Evolutionary conservation across 306 rosid species (phyloP).

Genomic region (Lathyrus tuberosus): DNA sequence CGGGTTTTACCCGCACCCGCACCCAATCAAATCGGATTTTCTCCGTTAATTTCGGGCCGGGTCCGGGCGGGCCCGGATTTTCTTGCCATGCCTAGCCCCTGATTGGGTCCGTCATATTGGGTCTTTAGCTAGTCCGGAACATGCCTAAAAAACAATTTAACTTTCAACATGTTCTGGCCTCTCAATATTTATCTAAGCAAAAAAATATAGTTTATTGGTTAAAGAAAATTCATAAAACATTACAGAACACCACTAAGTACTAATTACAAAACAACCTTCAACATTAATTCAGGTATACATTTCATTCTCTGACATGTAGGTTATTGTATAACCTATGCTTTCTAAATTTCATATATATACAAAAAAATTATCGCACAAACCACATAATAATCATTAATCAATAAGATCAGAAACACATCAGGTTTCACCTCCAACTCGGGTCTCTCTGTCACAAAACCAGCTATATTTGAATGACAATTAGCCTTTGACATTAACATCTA

Average conservation of each 20-base stretch:
- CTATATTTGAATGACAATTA: constrained; percentile 41
- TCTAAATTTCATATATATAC: constrained; percentile 70
- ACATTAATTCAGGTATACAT: constrained; percentile 47
- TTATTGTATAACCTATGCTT: constrained; percentile 49
- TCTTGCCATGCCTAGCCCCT: too few species aligned
- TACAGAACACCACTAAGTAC: constrained; percentile 29
- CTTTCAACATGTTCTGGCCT: too few species aligned
- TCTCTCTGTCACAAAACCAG: constrained; percentile 36
- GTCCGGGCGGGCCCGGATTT: too few species aligned
- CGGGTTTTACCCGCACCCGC: too few species aligned
- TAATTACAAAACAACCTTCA: constrained; percentile 34
- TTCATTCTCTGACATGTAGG: constrained; percentile 46
- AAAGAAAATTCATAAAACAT: constrained; percentile 8
- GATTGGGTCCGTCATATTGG: too few species aligned
- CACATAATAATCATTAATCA: constrained; percentile 66
- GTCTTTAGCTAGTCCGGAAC: too few species aligned
- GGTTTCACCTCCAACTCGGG: constrained; percentile 34
- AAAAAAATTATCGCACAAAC: constrained; percentile 60
- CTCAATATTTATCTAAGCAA: too few species aligned
- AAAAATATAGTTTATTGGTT: neutral
- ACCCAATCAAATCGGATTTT: too few species aligned
- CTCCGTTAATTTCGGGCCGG: too few species aligned
- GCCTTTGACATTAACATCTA: constrained; percentile 30
- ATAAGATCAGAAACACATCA: constrained; percentile 45
- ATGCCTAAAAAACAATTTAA: too few species aligned